Conservation (phyloP, 768 basidiomycete genomes). For the Auricularia auricula-judae region DNA sequence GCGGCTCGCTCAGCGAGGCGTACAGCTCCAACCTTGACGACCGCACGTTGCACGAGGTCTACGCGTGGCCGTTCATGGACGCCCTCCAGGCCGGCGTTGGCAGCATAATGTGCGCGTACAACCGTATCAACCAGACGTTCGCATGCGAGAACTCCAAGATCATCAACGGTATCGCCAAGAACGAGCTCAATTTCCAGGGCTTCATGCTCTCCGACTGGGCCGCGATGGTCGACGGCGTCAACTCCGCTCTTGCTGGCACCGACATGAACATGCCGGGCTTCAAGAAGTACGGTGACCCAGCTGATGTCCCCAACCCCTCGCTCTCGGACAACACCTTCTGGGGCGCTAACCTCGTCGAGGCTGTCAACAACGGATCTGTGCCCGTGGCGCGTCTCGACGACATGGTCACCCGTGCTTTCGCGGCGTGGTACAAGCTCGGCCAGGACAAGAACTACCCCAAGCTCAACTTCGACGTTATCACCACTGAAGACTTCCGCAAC, state of each 20-base stretch:
- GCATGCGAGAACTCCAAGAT: constrained; percentile 66
- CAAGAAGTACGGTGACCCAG: constrained; percentile 37
- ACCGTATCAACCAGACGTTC: constrained; percentile 27
- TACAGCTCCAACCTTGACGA: constrained; percentile 64
- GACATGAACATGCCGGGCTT: constrained; percentile 55
- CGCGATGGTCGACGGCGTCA: constrained; percentile 9
- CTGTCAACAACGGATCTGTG: constrained; percentile 62
- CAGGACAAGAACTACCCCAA: constrained; percentile 23
- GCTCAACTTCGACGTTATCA: constrained; percentile 25
- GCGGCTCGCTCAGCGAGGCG: constrained; percentile 13
- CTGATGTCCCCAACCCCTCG: constrained; percentile 2
- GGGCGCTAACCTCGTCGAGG: constrained; percentile 25
- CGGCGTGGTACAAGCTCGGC: constrained; percentile 19
- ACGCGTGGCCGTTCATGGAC: constrained; percentile 53
- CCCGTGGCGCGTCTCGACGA: constrained; percentile 56
- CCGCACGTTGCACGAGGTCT: constrained; percentile 66
- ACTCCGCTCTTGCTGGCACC: constrained; percentile 39
- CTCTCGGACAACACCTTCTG: constrained; percentile 7
- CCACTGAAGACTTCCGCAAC: constrained; percentile 4
- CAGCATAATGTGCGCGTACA: constrained; percentile 70
- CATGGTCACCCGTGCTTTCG: constrained; percentile 44
- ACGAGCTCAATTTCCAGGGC: constrained; percentile 66
- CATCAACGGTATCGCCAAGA: constrained; percentile 65
- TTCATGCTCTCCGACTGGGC: constrained; percentile 20
- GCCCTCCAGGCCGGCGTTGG: constrained; percentile 67